Conservation (phyloP, 805 yeast species). For the Nakazawaea pomicola region DNA sequence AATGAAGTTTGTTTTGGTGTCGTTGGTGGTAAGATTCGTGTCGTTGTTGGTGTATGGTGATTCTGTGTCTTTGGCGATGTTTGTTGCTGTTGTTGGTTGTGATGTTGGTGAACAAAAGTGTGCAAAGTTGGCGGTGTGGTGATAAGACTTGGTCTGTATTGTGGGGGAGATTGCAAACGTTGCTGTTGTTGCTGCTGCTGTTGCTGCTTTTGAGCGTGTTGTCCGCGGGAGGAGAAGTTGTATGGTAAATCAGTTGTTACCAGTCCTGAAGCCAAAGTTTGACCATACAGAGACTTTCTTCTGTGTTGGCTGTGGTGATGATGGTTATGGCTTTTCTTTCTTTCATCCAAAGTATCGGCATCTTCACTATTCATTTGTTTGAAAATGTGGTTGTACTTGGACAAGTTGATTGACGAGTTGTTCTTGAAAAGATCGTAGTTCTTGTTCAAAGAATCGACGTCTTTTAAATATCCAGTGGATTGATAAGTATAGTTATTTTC, state of each 20-base stretch:
- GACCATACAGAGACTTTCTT: constrained; percentile 5
- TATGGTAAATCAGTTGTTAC: constrained; percentile 24
- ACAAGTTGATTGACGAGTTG: constrained; percentile 16
- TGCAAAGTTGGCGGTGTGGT: not conserved
- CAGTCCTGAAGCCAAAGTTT: constrained; percentile 19
- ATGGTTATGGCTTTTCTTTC: constrained; percentile 10
- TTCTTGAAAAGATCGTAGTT: constrained; percentile 42
- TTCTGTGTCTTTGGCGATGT: constrained; percentile 11
- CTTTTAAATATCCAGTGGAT: constrained; percentile 41
- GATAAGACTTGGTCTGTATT: not conserved
- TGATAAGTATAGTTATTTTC: constrained; percentile 49
- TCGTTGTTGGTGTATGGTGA: constrained; percentile 1
- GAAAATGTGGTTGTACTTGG: constrained; percentile 15
- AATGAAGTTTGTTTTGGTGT: constrained; percentile 9
- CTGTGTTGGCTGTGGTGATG: constrained; percentile 11
- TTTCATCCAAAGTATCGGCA: not conserved
- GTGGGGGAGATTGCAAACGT: constrained; percentile 5
- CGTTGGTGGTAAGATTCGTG: constrained; percentile 6
- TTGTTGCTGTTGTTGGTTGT: constrained; percentile 4
- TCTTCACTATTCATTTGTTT: not conserved
- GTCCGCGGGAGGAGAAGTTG: constrained; percentile 14
- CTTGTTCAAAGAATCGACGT: constrained; percentile 43
- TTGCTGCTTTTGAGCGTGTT: no score
- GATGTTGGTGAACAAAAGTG: constrained; percentile 1
- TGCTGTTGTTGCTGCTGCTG: constrained; percentile 11